Evolutionary conservation across 2,329 filamentous ascomycete species (phyloP).

Genomic region (Lasiodiplodia citricola): DNA sequence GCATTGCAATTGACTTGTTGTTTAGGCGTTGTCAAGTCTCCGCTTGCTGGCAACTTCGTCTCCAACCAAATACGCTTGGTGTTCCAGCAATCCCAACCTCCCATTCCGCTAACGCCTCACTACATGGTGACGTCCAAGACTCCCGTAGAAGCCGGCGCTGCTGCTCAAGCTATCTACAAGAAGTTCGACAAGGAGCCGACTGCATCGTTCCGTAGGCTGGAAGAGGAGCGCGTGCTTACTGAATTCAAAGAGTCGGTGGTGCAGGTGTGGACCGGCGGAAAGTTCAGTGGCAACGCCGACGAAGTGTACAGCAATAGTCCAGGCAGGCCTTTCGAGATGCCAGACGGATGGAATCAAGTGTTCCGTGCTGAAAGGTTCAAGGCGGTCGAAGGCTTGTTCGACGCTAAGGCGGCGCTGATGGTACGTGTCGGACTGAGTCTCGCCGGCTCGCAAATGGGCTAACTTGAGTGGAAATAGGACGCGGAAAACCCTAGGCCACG

Average conservation of each 20-base stretch:
- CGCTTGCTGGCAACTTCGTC: conserved; percentile 86
- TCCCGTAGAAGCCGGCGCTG: conserved; percentile 82
- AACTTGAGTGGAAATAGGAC: conserved; percentile 36
- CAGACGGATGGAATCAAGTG: conserved; percentile 93
- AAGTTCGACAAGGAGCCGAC: conserved; percentile 67
- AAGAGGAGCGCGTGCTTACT: conserved; percentile 91
- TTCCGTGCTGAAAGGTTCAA: conserved; percentile 88
- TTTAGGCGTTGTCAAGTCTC: conserved; percentile 77
- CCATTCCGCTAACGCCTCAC: conserved; percentile 79
- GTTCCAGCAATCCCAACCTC: conserved; percentile 70
- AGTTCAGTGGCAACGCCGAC: conserved; percentile 69
- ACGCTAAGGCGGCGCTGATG: conserved; percentile 74
- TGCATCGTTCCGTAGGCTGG: conserved; percentile 77
- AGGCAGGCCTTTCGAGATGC: conserved; percentile 93
- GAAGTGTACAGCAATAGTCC: conserved; percentile 75
- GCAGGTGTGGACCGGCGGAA: conserved; percentile 84
- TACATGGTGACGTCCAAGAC: conserved; percentile 88
- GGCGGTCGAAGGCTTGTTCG: conserved; percentile 88
- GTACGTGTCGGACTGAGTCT: neutral
- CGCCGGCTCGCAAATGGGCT: neutral
- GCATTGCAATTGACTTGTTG: neutral
- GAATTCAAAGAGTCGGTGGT: conserved; percentile 99
- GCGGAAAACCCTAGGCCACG: conserved; percentile 60
- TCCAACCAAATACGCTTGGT: conserved; percentile 85
- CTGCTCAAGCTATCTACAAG: conserved; percentile 76